Base-by-base conservation (phyloP, 805 yeast species). In the Cyberlindnera euphorbiiphila region DNA sequence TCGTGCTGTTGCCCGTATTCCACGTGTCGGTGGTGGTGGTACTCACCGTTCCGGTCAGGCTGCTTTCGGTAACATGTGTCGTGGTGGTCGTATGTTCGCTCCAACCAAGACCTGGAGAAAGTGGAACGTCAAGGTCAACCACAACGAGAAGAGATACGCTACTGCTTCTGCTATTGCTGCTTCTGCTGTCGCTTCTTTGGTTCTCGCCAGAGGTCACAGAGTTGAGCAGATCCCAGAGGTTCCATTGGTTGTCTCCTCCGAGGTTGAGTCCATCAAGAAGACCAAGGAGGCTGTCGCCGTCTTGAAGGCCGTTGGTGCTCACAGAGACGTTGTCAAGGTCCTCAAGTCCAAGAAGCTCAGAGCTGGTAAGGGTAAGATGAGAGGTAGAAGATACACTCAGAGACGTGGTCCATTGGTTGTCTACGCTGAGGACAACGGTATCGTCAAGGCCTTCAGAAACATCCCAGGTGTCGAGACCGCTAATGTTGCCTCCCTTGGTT, bases 41-140 rank as follows among this genome's bases (percentile, higher is more conserved):
- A 93, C 98, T 71, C 96, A 88, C 94, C 89, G 98, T 78, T 78
- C 98, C 56, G 98, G 98, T 73, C 98, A 93, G 77, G 98, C 88
- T 73, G 98, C 98, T 70, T 93, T 93, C 82, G 98, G 98, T 84
- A 93, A 93, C 93, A 93, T 93, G 98, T 93, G 98, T 82, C 91
- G 98, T 76, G 97, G 97, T 73, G 98, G 98, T 80, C 95, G 98
- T 77, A 93, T 93, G 98, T 93, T 93, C 68, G 97, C 98, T 74
- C 98, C 98, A 72, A 93, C 98, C 74, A 93, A 93, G 83, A 89
- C 95, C 74, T 93, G 98, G 98, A 88, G 98, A 85, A 91, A 82
- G 78, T 93, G 98, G 98, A 95, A 93, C 88, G 95, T 93, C 66
- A 93, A 89, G 84, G 96, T 93, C 67, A 93, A 93, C 96, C 96